Conservation (phyloP, 345 rosid species). For the Erucastrum elatum region DNA sequence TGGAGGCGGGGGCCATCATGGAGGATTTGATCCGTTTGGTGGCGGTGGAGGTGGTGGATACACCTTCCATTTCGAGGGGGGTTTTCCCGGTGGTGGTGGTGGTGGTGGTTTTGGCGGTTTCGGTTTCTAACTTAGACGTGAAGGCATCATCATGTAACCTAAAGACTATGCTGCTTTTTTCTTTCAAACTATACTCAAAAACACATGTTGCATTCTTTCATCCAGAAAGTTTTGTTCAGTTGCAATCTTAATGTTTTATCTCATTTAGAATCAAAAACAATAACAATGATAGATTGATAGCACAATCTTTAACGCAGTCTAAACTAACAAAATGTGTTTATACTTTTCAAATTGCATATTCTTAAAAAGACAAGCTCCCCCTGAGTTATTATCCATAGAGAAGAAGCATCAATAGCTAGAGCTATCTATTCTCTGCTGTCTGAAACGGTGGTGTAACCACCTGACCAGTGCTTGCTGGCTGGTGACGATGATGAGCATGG, state of each 20-base stretch:
- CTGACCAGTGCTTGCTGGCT: neutral
- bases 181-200: conserved; percentile 10
- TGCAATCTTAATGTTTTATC: neutral
- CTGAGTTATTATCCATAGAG: conserved; percentile 18
- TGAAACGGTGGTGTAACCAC: conserved; percentile 16
- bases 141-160: conserved; percentile 31
- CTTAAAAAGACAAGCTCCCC: neutral
- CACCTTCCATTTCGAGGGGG: conserved; percentile 87
- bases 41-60: conserved; percentile 78
- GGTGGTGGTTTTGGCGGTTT: conserved; percentile 73
- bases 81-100: conserved; percentile 82
- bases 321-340: conserved; percentile 4
- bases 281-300: conserved; percentile 19
- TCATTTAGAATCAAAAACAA: conserved; percentile 29
- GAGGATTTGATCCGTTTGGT: conserved; percentile 83
- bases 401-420: conserved; percentile 38
- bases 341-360: conserved; percentile 18
- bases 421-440: neutral
- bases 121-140: conserved; percentile 49
- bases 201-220: conserved; percentile 24
- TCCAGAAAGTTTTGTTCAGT: conserved; percentile 26
- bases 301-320: conserved; percentile 9
- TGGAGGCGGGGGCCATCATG: conserved; percentile 67
- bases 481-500: conserved; percentile 10
- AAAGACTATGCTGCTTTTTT: neutral